phyloP scores from a whole-genome alignment of 202 grass and related monocot genomes.

The Hordeum pubiflorum region DNA sequence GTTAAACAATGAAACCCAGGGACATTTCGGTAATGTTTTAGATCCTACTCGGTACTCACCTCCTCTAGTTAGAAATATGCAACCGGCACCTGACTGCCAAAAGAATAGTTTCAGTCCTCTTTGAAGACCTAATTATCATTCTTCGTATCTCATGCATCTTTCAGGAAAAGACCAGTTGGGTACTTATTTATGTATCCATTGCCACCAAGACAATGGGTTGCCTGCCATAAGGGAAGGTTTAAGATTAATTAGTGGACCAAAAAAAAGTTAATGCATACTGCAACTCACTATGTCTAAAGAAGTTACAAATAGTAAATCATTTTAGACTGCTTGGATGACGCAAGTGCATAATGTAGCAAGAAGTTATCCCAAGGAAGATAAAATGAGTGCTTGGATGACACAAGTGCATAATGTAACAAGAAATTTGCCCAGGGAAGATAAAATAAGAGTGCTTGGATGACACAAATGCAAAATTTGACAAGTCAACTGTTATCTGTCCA shows the following conservation, averaged over 20 bases:
- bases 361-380: no score
- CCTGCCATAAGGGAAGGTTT: conserved; percentile 35
- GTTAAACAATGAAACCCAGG: not conserved
- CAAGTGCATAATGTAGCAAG: not conserved
- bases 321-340: not conserved
- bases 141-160: conserved; percentile 74
- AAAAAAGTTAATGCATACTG: conserved; percentile 2
- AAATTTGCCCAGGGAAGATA: no score
- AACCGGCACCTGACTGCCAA: conserved; percentile 25
- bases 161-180: conserved; percentile 73
- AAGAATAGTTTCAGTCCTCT: conserved; percentile 47
- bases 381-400: no score
- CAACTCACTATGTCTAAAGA: not conserved
- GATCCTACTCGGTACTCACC: not conserved
- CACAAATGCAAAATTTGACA: no score
- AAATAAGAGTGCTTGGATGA: no score
- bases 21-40: not conserved
- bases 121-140: conserved; percentile 85
- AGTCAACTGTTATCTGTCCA: no score
- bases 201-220: conserved; percentile 68
- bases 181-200: conserved; percentile 84
- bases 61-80: not conserved
- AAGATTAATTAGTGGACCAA: conserved; percentile 14
- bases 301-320: not conserved
- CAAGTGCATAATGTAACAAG: no score